phyloP scores from a whole-genome alignment of 208 protist species.

The Balamuthia mandrillaris region DNA sequence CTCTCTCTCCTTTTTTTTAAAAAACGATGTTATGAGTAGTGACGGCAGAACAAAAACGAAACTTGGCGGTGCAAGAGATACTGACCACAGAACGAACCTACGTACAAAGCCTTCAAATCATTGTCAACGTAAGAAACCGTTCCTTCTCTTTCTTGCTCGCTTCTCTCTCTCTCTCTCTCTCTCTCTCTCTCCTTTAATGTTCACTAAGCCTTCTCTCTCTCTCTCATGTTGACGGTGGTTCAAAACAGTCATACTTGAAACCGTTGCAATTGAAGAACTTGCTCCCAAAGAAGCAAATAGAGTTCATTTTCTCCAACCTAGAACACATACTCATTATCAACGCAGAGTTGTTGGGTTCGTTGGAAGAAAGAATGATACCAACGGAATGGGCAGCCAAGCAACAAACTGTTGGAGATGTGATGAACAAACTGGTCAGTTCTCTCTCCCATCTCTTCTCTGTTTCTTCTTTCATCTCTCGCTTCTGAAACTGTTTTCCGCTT shows the following conservation, averaged over 20 bases:
- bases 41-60: not conserved
- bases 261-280: slow-evolving; percentile 18
- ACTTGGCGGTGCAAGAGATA: slow-evolving; percentile 1
- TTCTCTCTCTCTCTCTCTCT: not conserved
- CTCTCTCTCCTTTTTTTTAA: too few species aligned
- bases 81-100: slow-evolving; percentile 27
- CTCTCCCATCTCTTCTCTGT: not conserved
- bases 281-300: not conserved
- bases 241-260: not conserved
- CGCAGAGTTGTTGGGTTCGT: not conserved
- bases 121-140: slow-evolving; percentile 2
- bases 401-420: not conserved
- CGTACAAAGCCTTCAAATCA: not conserved
- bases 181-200: not conserved
- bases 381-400: not conserved
- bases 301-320: slow-evolving; percentile 29
- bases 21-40: too few species aligned
- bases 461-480: not conserved
- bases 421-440: slow-evolving; percentile 33
- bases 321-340: slow-evolving; percentile 37
- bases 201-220: not conserved
- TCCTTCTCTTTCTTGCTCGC: too few species aligned
- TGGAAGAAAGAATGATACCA: slow-evolving; percentile 10
- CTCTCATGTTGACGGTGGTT: not conserved
- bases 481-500: not conserved